These are phyloP conservation scores for Lotus japonicus DNA, from an alignment of 306 rosid species.

Conservation along the genomic window DNA sequence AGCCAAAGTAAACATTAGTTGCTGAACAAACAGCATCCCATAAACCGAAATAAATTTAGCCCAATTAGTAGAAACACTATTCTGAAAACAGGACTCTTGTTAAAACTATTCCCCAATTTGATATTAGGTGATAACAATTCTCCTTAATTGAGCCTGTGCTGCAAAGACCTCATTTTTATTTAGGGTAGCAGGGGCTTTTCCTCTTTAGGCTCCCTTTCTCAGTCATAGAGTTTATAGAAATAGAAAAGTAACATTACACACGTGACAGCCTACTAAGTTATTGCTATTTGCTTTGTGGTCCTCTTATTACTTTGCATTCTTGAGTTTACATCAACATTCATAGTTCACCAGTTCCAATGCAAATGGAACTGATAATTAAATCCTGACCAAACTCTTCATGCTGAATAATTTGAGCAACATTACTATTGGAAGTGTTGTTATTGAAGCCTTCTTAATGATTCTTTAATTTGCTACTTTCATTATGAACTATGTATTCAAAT, in stretches of 20 bases:
- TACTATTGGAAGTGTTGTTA: no score
- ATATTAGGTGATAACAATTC: not conserved
- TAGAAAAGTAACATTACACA: not conserved
- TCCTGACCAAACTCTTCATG: not conserved
- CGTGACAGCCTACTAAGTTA: not conserved
- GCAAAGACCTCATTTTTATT: not conserved
- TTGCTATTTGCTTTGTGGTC: not conserved
- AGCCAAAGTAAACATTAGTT: not conserved
- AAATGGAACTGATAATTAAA: not conserved
- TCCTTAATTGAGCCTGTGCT: not conserved
- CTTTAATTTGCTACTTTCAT: not conserved
- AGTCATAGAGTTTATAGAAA: not conserved
- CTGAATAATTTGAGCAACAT: not conserved
- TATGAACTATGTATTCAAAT: no score
- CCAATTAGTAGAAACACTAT: not conserved
- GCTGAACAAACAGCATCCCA: not conserved
- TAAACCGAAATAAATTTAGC: not conserved
- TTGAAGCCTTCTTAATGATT: no score
- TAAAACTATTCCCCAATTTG: not conserved
- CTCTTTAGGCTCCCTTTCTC: not conserved
- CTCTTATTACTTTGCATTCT: not conserved
- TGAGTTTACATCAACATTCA: not conserved
- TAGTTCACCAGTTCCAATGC: not conserved
- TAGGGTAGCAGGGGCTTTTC: not conserved
- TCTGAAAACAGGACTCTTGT: not conserved